Percentiles rank a stretch among this genome's conserved stretches.
These are phyloP conservation scores for Chlorella sp. DNA, from an alignment of 139 green algal species.

Conservation along the genomic window DNA sequence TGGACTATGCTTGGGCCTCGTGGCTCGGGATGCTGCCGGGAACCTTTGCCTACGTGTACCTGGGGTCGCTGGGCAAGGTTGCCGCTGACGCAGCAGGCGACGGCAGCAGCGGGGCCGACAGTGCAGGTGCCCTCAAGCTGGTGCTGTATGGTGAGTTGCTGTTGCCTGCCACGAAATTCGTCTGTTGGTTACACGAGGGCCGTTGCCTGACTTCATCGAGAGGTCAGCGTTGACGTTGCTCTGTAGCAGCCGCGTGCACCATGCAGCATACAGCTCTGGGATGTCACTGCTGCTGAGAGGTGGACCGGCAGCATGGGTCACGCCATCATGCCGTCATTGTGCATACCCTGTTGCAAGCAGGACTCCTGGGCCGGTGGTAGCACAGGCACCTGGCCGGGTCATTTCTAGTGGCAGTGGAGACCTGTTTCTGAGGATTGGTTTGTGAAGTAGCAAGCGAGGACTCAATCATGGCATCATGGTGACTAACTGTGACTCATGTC, in stretches of 20 bases:
- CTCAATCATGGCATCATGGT: background rate
- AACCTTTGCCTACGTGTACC: slow-evolving; percentile 72
- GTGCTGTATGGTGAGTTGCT: background rate
- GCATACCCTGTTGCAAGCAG: no score
- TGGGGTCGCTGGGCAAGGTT: slow-evolving; percentile 50
- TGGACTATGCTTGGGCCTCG: slow-evolving; percentile 55
- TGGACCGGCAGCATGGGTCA: no score
- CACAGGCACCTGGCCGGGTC: no score
- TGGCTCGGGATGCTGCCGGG: slow-evolving; percentile 78
- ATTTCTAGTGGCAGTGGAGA: background rate
- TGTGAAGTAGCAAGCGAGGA: background rate
- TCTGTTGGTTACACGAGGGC: no score
- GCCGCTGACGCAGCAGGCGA: slow-evolving; percentile 40
- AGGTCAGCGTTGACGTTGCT: background rate
- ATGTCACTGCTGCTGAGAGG: background rate
- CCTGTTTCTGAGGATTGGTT: background rate
- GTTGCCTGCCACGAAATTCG: no score
- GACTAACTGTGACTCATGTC: background rate
- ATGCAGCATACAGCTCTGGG: background rate
- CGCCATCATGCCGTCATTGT: no score
- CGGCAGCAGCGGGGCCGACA: background rate
- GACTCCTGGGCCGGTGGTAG: no score
- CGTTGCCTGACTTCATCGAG: background rate
- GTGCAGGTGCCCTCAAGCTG: background rate
- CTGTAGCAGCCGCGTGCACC: background rate